Evolutionary conservation across 768 basidiomycete genomes (phyloP).

Genomic region (Rhodocollybia butyracea): DNA sequence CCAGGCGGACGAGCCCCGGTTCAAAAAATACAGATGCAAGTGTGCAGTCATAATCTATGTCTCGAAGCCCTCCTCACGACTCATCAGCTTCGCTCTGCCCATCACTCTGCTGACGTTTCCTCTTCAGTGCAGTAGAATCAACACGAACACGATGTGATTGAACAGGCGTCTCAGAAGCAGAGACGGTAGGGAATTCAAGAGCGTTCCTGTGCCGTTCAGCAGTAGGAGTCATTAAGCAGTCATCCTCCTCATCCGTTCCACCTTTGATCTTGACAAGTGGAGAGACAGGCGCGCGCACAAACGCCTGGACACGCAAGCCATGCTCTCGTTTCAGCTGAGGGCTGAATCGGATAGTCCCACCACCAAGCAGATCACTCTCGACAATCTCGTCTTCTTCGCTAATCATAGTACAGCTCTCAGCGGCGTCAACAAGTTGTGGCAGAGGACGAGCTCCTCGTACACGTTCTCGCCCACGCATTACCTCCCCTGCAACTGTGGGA

Average conservation of each 20-base stretch:
- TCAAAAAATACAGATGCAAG: neutral
- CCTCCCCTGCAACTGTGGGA: neutral
- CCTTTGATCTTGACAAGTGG: neutral
- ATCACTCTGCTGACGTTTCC: constrained; percentile 1
- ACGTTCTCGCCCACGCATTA: constrained; percentile 2
- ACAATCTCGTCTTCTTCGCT: neutral
- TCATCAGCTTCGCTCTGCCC: neutral
- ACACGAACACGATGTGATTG: neutral
- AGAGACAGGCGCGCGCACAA: neutral
- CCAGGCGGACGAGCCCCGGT: no score
- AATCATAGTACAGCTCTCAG: neutral
- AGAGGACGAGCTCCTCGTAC: neutral
- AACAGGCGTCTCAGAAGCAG: neutral
- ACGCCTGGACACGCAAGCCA: neutral
- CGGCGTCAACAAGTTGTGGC: neutral
- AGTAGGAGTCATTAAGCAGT: neutral
- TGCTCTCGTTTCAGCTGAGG: neutral
- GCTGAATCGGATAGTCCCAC: neutral
- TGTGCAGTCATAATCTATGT: no score
- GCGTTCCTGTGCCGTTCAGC: neutral
- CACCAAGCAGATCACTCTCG: constrained; percentile 1
- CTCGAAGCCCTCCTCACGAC: neutral
- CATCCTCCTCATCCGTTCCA: neutral
- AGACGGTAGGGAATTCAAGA: neutral
- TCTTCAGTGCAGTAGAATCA: neutral